Base-by-base conservation (phyloP, 1,139 yeast genomes). In the Pichia sp. region DNA sequence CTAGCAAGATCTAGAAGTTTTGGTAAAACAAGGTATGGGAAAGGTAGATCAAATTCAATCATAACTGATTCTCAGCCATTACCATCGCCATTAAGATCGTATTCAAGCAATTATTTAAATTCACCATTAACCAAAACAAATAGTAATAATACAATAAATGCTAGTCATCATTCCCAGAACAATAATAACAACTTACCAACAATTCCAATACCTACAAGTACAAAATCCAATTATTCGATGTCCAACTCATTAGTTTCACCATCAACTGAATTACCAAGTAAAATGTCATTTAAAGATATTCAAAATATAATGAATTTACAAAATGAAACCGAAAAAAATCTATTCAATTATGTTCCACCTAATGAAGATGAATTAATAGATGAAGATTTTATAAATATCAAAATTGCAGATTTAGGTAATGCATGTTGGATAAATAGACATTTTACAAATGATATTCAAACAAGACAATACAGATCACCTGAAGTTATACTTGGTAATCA, bases 361-460 rank as follows among this genome's bases (percentile, higher is more conserved):
- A 62, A 56, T 28, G 65, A 61, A 34, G 69, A 67, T 25, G 71
- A 68, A 48, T 53, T 67, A 22, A 60, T 61, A n/a, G 73, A 69
- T 25, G 70, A 68, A 47, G 72, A 70, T 53, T 42, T 70, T 25
- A 73, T 80, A 48, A 73, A 74, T 27, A 83, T 82, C 49, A 88
- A 87, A 66, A 79, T 88, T 53, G 96, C 95, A 3, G 96, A 88
- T 65, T 74, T 88, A 52, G 96, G 96, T 27, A 88, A 88, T 65
- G 95, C 96, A 0, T 87, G 96, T 59, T 85, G 85, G 79, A 73
- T 77, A 11, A 73, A 80, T 62, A 76, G 75, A 45, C 96, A 88
- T 67, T 86, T 84, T 68, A 85, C 95, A 19, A 80, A 86, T 66
- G 93, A 86, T 63, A 87, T 88, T 58, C 96, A 88, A 68, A 88